Evolutionary conservation across 2,329 filamentous ascomycete genomes (phyloP).

Genomic region (Aspergillus hiratsukae): DNA sequence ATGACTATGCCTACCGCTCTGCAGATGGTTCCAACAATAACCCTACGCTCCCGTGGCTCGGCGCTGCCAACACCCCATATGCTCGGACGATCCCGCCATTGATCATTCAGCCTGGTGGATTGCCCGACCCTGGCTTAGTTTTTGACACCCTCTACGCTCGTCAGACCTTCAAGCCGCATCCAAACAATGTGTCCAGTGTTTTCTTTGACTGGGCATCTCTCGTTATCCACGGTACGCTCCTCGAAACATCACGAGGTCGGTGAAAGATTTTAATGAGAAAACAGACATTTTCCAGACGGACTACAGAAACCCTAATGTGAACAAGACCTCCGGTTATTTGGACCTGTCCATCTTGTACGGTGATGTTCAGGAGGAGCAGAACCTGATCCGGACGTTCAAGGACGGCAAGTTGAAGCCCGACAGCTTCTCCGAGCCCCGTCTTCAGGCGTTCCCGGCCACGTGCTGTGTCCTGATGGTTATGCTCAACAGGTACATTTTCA

Average conservation of each 20-base stretch:
- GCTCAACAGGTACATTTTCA: slow-evolving; percentile 47
- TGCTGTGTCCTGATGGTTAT: slow-evolving; percentile 69
- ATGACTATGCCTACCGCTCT: slow-evolving; percentile 61
- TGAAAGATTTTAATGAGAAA: neutral
- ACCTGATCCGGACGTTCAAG: slow-evolving; percentile 57
- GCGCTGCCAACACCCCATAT: slow-evolving; percentile 64
- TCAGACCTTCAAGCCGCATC: slow-evolving; percentile 48
- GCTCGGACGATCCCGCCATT: slow-evolving; percentile 60
- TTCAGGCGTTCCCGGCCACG: slow-evolving; percentile 67
- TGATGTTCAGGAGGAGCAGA: slow-evolving; percentile 50
- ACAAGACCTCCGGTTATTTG: slow-evolving; percentile 67
- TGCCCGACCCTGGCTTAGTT: slow-evolving; percentile 60
- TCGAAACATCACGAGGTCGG: neutral
- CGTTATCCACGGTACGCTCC: slow-evolving; percentile 60
- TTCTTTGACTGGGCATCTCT: slow-evolving; percentile 71
- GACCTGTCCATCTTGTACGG: slow-evolving; percentile 70
- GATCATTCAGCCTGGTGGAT: slow-evolving; percentile 56
- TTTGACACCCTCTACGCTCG: slow-evolving; percentile 44
- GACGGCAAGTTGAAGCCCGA: slow-evolving; percentile 70
- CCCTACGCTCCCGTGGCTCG: slow-evolving; percentile 60
- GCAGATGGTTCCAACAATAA: slow-evolving; percentile 72
- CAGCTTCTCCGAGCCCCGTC: slow-evolving; percentile 64
- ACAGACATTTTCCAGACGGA: slow-evolving; percentile 68
- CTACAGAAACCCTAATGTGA: slow-evolving; percentile 53
- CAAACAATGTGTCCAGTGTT: slow-evolving; percentile 68